Evolutionary conservation across 306 rosid genomes (phyloP), one percentile per base, ranked within the genome.

Genomic region (Rosa rugosa): DNA sequence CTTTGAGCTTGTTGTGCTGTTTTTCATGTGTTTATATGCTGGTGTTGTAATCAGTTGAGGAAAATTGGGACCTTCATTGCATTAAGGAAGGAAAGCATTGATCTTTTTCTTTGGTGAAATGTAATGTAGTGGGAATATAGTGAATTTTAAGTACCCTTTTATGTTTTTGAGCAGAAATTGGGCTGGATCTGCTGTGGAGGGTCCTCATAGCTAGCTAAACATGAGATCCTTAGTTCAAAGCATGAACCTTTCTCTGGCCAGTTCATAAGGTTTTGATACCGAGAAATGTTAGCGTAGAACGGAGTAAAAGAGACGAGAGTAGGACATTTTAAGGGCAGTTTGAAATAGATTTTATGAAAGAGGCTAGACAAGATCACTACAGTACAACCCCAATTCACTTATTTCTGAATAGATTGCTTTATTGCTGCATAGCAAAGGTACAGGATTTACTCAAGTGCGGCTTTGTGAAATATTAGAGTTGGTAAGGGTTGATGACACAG

Each of bases 171-270:
- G 68, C 71, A 31, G 13, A 8, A 62, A 10, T 18, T 60, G 71
- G 56, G 47, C n/a, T 63, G 72, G 79, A 75, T 75, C 79, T 18
- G 42, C 17, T 46, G 27, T 63, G 36, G 40, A 65, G 36, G 45
- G 47, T 64, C 73, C 12, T 17, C 7, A 18, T 64, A 40, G 50
- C 14, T 41, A 38, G 47, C 23, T 65, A 8, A 42, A 47, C 10
- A 25, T 69, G 56, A 46, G 72, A 42, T 76, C 56, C 25, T 11
- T 75, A 20, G 17, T 75, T 59, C 49, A 18, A 47, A 36, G 80
- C 74, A n/a, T 11, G 50, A 62, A 11, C 40, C 27, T 75, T 73
- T 75, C 25, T 38, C 18, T 16, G 8, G 69, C 11, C 77, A 74
- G 40, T 42, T 57, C 77, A 74, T 57, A 14, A 56, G 14, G 53